Evolutionary conservation across 768 basidiomycete genomes (phyloP), one percentile per base, ranked within the genome.

Genomic region (Suillus fuscotomentosus): DNA sequence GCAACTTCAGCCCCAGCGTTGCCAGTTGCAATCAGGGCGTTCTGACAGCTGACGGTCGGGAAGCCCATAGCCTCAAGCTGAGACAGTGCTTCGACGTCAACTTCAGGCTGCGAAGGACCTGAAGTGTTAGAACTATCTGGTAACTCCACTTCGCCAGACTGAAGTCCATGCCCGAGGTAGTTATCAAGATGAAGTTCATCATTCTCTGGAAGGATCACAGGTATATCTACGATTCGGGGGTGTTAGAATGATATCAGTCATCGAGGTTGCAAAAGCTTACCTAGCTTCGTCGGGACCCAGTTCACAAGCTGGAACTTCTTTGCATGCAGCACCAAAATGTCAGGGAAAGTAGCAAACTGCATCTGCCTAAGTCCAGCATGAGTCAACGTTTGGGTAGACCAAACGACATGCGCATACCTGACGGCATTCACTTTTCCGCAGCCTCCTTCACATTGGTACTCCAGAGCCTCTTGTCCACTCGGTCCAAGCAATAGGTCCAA

Each of bases 271-370:
- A 8, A 50, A 36, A 8, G 72, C 86, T 20, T 66, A 94, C 95
- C 94, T 36, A 99, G 82, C 77, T 99, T 99, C 3, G 90, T 84
- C 0, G 97, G 97, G 1, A 99, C 94, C 97, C 97, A 99, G 69
- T 95, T 94, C 48, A 95, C 90, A 5, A 97, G 84, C 75, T 95
- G 92, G 80, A 97, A 98, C 70, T 97, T 97, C 72, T 92, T 93
- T 50, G 94, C 89, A 67, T 97, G 96, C 1, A 99, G 76, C 9
- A 97, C 88, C 0, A 99, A 83, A 1, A 94, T 86, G 13, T 95
- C 84, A 0, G 97, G 97, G 82, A 97, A 94, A 1, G 92, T 90
- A 0, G 91, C 85, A 69, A 99, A 92, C 38, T 84, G 85, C 17
- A 85, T 83, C 65, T 87, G 88, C 74, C 94, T 95, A 68, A 65